Conservation (phyloP, 164 flowering plant species). For the Cinnamomum chago region DNA sequence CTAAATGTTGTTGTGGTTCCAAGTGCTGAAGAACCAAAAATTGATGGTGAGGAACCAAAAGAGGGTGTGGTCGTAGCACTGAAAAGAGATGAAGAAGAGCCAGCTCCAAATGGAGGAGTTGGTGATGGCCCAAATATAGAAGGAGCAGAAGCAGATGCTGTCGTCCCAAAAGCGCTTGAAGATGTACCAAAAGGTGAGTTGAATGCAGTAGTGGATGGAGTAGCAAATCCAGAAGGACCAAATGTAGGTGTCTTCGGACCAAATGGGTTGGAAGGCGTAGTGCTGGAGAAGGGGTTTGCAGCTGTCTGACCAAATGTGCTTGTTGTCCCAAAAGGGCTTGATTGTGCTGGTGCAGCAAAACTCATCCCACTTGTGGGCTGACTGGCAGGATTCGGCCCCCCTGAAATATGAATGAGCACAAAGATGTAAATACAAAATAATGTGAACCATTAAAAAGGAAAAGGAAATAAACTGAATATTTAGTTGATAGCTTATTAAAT, state of each 20-base stretch:
- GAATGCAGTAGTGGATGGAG: conserved; percentile 51
- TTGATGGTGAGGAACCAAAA: conserved; percentile 50
- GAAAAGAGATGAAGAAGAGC: conserved; percentile 52
- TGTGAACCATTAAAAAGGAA: background rate
- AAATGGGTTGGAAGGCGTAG: conserved; percentile 61
- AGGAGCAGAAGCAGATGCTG: conserved; percentile 49
- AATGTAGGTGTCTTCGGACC: conserved; percentile 47
- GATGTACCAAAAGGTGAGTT: conserved; percentile 49
- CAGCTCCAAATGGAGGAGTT: conserved; percentile 47
- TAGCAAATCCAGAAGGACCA: conserved; percentile 41
- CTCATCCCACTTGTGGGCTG: conserved; percentile 47
- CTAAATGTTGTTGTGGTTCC: conserved; percentile 51
- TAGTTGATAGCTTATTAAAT: background rate
- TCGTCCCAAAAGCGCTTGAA: conserved; percentile 52
- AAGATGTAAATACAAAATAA: background rate
- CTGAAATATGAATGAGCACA: conserved; percentile 29
- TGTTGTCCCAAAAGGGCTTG: conserved; percentile 49
- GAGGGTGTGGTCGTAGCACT: conserved; percentile 42
- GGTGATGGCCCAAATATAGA: conserved; percentile 41
- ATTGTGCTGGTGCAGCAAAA: conserved; percentile 41
- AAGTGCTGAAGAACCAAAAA: conserved; percentile 58
- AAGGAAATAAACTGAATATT: background rate
- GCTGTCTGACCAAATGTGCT: conserved; percentile 54
- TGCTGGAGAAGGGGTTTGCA: conserved; percentile 54
- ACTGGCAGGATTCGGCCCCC: conserved; percentile 80